These are phyloP conservation scores for Saccharomyces hybrid DNA, from an alignment of 1,139 yeast genomes.

Conservation along the genomic window DNA sequence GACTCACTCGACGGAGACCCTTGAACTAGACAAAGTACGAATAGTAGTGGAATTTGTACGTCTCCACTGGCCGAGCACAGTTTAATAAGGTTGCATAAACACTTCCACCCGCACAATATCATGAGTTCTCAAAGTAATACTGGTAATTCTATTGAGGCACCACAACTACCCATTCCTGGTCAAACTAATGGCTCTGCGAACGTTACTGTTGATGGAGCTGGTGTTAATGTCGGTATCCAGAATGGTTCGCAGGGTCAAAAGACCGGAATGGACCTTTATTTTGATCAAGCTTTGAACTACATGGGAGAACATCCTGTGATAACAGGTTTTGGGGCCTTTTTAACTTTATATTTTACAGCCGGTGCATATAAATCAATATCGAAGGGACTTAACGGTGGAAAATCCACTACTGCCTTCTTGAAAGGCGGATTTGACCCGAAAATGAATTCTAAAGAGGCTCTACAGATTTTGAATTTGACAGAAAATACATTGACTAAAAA, in stretches of 20 bases:
- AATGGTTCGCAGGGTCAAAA: constrained; percentile 34
- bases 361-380: constrained; percentile 54
- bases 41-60: not conserved
- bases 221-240: constrained; percentile 22
- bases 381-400: constrained; percentile 60
- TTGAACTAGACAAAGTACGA: not conserved
- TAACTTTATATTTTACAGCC: constrained; percentile 56
- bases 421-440: constrained; percentile 88
- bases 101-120: not conserved
- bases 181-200: constrained; percentile 14
- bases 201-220: not conserved
- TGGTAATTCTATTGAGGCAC: constrained; percentile 42
- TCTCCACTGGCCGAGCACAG: not conserved
- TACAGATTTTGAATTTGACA: constrained; percentile 76
- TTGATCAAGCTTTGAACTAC: constrained; percentile 56
- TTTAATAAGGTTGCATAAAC: not conserved
- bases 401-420: constrained; percentile 32
- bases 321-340: constrained; percentile 63
- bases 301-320: constrained; percentile 73
- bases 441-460: constrained; percentile 87
- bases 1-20: not conserved
- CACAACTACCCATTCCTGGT: constrained; percentile 56
- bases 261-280: constrained; percentile 50
- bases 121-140: constrained; percentile 3
- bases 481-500: constrained; percentile 71